Evolutionary conservation across 2,329 filamentous ascomycete genomes (phyloP), one percentile per base, ranked within the genome.

Genomic region (Penicillium sp.): DNA sequence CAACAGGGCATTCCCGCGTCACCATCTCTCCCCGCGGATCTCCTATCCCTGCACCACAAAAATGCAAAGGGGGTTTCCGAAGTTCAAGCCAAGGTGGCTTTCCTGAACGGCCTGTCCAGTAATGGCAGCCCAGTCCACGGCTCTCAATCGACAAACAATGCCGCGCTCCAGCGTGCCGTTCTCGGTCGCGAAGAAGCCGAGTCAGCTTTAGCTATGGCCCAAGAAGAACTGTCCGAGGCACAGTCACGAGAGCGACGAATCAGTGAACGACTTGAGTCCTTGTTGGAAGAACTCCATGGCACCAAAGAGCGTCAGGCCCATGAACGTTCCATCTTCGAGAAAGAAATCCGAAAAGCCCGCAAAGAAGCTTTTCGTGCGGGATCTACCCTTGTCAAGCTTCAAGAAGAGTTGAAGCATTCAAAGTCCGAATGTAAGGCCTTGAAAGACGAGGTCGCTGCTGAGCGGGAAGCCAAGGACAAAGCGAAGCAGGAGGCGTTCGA

Each of bases 291-390:
- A 50, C 57, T 74, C 23, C 66, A 72, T 22, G 61, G 64, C 8
- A 62, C 68, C 10, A 76, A 76, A 52, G 69, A 73, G 47, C 65
- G 72, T 25, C 67, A 74, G 42, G 59, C 57, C 9, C 65, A 71
- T 37, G 67, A 71, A 46, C 59, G 69, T 44, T 51, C 61, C 2
- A 55, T 76, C 5, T 77, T 75, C 45, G 73, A 78, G 47, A 77
- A 77, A 45, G 75, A 79, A 50, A 66, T 77, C 20, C 64, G 73
- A 30, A 70, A 70, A 35, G 65, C 71, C 27, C 64, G 73, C 12
- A 79, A 78, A 54, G 75, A 78, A 49, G 73, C 74, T 1, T 77
- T 77, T 51, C 75, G 74, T 34, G 70, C 73, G 5, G 71, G 73
- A 5, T 75, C 75, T 1, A 63, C 65, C 2, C 46, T 77, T 16